Base-by-base conservation (phyloP, 805 yeast species). In the Nakazawaea peltata region DNA sequence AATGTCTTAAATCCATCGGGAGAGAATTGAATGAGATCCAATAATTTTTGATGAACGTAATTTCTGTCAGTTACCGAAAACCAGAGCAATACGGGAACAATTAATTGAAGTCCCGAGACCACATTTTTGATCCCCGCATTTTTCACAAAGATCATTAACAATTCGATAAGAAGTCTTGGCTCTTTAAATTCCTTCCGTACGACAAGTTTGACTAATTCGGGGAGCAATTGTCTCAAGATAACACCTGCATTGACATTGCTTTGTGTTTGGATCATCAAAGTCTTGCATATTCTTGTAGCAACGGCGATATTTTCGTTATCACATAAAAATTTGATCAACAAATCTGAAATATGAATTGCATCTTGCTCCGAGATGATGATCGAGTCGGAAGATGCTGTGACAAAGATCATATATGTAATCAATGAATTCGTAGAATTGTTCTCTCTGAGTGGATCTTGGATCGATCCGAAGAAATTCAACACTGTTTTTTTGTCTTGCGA, bases 1-100 rank as follows among this genome's bases (percentile, higher is more conserved):
- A 67, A 70, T 0, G 32, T 27, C 42, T 77, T 79, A 57, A 80
- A 79, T 7, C 58, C 48, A 2, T 48, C 56, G 1, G 77, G 61
- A 39, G 65, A 59, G 33, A 64, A 49, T 12, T 58, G 54, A 12
- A 77, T 61, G 37, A 81, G 54, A 7, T 61, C 60, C 21, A 76
- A 30, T 32, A 79, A 41, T 40, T 71, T 69, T 11, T 59, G 63
- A 39, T 67, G 74, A 5, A 69, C 47, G 31, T 73, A 74, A 2
- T 44, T 44, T 12, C 50, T 56, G 37, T 58, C 44, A 4, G 38
- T 40, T 24, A 33, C 49, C 35, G 43, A 54, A 26, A 47, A 61
- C 63, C 53, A 64, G n/a, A 50, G 28, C 32, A 47, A 43, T 13
- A 53, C 50, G 29, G 50, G 65, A 19, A 52, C 34, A 4, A 47